Evolutionary conservation across 805 yeast species (phyloP), one percentile per base, ranked within the genome.

Genomic region (Myxozyma kluyveri): DNA sequence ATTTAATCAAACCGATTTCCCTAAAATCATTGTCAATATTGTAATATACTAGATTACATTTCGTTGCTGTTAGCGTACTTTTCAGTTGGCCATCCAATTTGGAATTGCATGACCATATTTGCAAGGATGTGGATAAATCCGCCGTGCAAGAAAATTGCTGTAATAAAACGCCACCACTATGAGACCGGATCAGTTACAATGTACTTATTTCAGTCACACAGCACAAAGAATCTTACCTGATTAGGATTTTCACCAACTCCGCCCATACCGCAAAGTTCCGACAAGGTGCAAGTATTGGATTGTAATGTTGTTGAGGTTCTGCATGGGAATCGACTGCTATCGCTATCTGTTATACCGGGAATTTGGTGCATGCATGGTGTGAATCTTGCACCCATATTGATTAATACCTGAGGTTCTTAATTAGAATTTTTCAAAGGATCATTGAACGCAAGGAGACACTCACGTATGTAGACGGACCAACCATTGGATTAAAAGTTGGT

Each of bases 401-500:
- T 82, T 62, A 80, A 74, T 1, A 46, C 22, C 56, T 52, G 1
- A 14, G 14, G n/a, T 10, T 2, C 21, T 41, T 24, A 35, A 22
- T 22, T 23, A 17, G 18, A 23, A 21, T 10, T 9, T 39, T 5
- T n/a, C 29, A n/a, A 9, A 38, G 19, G 5, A 10, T 5, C 6
- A 4, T 31, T 18, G 10, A 18, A 14, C 7, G 7, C 14, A 14
- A 26, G 14, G 4, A 22, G 22, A 26, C 33, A 31, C 54, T n/a
- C 51, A 83, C 70, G 61, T 82, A 82, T 0, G 83, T 69, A 2
- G 88, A 82, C 10, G 90, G 90, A 0, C 90, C 90, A 24, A 84
- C 65, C 89, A 84, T 84, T 4, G 89, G 90, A 64, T 84, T 84
- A 71, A 84, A 82, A 54, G 80, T 77, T 3, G 90, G 90, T 59